Evolutionary conservation across 139 green algal species (phyloP).

Genomic region (Desmodesmus armatus): DNA sequence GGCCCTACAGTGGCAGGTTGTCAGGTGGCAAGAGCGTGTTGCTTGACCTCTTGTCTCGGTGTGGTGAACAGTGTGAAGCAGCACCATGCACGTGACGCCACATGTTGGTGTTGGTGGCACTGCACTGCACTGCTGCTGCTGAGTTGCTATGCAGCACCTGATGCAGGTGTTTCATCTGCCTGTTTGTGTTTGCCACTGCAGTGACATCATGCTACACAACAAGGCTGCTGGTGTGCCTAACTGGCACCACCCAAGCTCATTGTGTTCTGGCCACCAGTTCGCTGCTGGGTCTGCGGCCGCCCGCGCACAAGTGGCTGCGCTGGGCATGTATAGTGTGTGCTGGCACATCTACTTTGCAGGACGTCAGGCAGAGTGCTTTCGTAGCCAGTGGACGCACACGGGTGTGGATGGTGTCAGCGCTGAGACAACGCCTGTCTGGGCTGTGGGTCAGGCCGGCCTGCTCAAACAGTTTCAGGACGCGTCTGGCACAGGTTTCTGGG

Average conservation of each 20-base stretch:
- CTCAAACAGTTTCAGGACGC: not conserved
- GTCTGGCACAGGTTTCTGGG: not conserved
- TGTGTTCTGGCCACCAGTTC: not conserved
- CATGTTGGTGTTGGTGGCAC: not conserved
- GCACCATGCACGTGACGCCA: no score
- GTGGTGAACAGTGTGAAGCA: no score
- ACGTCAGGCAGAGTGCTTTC: not conserved
- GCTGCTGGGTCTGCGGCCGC: not conserved
- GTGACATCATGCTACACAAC: not conserved
- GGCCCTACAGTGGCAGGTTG: no score
- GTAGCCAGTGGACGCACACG: not conserved
- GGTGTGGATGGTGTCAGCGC: not conserved
- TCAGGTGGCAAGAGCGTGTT: no score
- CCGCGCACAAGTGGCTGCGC: not conserved
- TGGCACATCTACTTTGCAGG: not conserved
- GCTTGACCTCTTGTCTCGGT: no score
- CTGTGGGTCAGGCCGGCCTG: not conserved
- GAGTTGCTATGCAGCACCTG: not conserved
- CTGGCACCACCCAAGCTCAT: not conserved
- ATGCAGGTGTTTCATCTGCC: not conserved
- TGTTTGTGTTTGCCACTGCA: not conserved
- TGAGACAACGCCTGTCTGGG: not conserved
- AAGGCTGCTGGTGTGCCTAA: not conserved
- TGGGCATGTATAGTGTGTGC: not conserved
- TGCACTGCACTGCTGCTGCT: not conserved